These are phyloP conservation scores for Botrytis medusae DNA, from an alignment of 2,329 filamentous ascomycete species.

Conservation along the genomic window DNA sequence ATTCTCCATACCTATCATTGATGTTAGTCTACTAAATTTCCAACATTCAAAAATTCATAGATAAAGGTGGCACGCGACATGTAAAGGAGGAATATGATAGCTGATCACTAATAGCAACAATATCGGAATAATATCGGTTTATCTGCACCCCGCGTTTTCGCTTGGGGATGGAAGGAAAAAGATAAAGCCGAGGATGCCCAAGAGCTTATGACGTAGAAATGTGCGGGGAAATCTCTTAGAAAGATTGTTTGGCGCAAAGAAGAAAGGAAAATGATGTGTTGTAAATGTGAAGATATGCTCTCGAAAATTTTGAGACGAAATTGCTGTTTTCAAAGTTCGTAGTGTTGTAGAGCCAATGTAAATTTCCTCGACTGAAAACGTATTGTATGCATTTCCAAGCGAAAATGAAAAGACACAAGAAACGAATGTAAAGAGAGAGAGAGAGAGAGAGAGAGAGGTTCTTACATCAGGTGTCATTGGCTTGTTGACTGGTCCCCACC, in stretches of 20 bases:
- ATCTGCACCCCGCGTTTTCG: slow-evolving; percentile 23
- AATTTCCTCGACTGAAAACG: neutral
- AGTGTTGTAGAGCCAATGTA: neutral
- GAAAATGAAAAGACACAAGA: neutral
- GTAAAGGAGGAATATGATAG: neutral
- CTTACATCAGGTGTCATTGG: slow-evolving; percentile 93
- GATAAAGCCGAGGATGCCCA: slow-evolving; percentile 19
- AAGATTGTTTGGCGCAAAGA: neutral
- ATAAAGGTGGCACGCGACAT: neutral
- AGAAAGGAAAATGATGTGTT: neutral
- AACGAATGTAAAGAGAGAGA: neutral
- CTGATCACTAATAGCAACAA: neutral
- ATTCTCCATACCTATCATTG: slow-evolving; percentile 88
- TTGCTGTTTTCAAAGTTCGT: neutral
- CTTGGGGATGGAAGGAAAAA: neutral
- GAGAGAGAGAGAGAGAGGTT: no score
- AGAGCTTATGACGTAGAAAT: slow-evolving; percentile 19
- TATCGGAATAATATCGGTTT: slow-evolving; percentile 2
- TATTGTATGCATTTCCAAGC: neutral
- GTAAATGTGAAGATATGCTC: neutral
- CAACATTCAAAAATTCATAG: neutral
- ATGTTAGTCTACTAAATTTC: neutral
- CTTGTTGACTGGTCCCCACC: slow-evolving; percentile 89
- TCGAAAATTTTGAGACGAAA: neutral
- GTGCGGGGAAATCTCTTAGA: slow-evolving; percentile 14